A percentile compares a stretch with the other conserved stretches of the same genome.
Evolutionary conservation across 2,329 filamentous ascomycete species (phyloP).

Genomic region (Diaporthe sp.): DNA sequence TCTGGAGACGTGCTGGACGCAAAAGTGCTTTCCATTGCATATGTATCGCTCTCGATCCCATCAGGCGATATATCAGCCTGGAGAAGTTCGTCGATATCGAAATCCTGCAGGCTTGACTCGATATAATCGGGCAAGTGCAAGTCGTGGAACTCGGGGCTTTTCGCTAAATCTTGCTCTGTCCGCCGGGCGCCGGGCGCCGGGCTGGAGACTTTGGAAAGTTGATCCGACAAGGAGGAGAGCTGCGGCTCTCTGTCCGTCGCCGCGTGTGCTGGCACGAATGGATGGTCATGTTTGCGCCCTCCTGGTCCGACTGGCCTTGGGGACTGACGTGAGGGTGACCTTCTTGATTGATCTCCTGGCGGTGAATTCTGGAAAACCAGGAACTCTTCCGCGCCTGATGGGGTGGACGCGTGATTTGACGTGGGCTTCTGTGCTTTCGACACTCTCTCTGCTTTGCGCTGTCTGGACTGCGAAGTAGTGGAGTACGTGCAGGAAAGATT

Average conservation of each 20-base stretch:
- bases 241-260: background rate
- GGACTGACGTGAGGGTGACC: background rate
- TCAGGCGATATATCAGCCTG: background rate
- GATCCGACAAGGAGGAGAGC: background rate
- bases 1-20: conserved; percentile 1
- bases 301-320: background rate
- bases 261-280: too few relatives aligned
- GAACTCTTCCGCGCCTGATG: background rate
- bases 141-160: background rate
- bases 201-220: background rate
- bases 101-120: conserved; percentile 4
- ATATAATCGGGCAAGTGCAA: conserved; percentile 16
- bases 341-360: too few relatives aligned
- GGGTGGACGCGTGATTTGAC: background rate
- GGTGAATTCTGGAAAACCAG: background rate
- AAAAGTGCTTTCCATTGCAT: background rate
- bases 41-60: background rate
- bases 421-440: background rate
- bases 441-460: background rate
- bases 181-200: background rate
- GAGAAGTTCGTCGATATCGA: conserved; percentile 8
- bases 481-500: conserved; percentile 21
- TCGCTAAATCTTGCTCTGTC: background rate
- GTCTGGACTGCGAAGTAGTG: conserved; percentile 9
- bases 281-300: background rate